These are phyloP conservation scores for Lachnellula subtilissima DNA, from an alignment of 2,329 filamentous ascomycete genomes.

Conservation along the genomic window DNA sequence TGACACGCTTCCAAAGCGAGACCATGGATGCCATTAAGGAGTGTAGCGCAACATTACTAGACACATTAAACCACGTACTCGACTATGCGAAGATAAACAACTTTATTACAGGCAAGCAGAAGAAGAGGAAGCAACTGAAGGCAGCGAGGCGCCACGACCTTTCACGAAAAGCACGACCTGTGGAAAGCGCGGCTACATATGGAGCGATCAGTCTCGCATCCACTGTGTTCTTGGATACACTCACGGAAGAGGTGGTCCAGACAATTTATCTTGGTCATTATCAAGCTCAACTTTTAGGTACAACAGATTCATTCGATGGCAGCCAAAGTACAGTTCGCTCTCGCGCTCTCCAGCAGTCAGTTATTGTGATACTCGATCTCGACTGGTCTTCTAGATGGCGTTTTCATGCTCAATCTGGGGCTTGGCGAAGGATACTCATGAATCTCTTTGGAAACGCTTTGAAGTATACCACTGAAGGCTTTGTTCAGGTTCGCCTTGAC, in stretches of 20 bases:
- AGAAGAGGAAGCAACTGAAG: not conserved
- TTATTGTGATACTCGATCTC: not conserved
- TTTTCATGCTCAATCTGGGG: constrained; percentile 12
- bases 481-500: constrained; percentile 39
- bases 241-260: not conserved
- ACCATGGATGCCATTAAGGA: constrained; percentile 45
- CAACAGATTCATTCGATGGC: not conserved
- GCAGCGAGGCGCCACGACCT: not conserved
- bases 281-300: not conserved
- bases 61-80: constrained; percentile 30
- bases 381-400: constrained; percentile 27
- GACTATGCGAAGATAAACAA: constrained; percentile 52
- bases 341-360: not conserved
- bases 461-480: constrained; percentile 52
- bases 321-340: not conserved
- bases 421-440: constrained; percentile 44
- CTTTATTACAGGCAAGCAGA: constrained; percentile 10
- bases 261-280: not conserved
- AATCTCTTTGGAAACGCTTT: constrained; percentile 57
- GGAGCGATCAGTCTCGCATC: not conserved
- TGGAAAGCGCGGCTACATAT: not conserved
- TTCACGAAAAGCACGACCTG: not conserved
- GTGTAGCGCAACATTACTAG: constrained; percentile 45
- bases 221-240: not conserved
- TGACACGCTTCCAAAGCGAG: constrained; percentile 42